phyloP scores from a whole-genome alignment of 2,329 filamentous ascomycete species.

The Phoma sp. region DNA sequence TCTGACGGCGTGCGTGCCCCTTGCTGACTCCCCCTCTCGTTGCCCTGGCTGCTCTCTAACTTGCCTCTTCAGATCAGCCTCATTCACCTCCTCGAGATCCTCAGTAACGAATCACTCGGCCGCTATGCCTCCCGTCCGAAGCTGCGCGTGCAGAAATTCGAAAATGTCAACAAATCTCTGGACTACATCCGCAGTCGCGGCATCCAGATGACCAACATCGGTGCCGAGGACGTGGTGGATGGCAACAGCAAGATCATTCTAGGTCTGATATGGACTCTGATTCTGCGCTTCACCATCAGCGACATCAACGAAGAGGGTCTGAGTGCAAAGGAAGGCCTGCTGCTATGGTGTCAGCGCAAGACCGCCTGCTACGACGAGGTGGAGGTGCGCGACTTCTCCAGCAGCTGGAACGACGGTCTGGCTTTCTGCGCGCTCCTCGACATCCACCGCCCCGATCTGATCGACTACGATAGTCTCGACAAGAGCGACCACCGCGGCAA shows the following conservation, averaged over 20 bases:
- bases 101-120: conserved; percentile 91
- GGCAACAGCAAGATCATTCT: conserved; percentile 98
- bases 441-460: conserved; percentile 95
- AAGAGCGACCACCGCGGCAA: conserved; percentile 94
- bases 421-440: conserved; percentile 96
- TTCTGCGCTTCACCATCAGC: conserved; percentile 96
- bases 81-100: conserved; percentile 95
- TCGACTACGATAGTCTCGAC: conserved; percentile 94
- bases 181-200: conserved; percentile 89
- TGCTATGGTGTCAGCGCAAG: conserved; percentile 98
- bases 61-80: conserved; percentile 73
- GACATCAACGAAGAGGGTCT: conserved; percentile 98
- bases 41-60: conserved; percentile 7
- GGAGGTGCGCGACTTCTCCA: conserved; percentile 91
- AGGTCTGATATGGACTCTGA: conserved; percentile 96
- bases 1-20: conserved; percentile 81
- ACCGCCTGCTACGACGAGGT: conserved; percentile 98
- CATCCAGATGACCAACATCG: conserved; percentile 98
- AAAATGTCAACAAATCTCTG: conserved; percentile 95
- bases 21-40: conserved; percentile 12
- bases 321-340: conserved; percentile 93
- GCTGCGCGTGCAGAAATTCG: conserved; percentile 93
- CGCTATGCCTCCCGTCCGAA: conserved; percentile 97
- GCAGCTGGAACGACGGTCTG: conserved; percentile 95
- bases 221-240: conserved; percentile 96